Evolutionary conservation across 257 asterid species (phyloP).

Genomic region (Coffea eugenioides): DNA sequence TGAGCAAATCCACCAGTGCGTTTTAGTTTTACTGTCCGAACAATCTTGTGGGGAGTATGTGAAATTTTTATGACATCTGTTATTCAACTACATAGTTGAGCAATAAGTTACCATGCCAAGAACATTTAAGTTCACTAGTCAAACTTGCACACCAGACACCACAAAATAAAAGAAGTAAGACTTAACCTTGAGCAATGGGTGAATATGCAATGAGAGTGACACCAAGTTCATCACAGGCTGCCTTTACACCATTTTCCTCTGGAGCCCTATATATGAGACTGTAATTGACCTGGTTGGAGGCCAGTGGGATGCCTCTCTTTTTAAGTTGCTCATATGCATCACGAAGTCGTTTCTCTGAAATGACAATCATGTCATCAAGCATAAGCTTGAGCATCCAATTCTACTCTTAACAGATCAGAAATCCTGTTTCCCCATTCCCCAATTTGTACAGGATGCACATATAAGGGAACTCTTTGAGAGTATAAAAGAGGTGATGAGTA

Average conservation of each 20-base stretch:
- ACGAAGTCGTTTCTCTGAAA: conserved; percentile 82
- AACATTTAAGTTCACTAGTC: neutral
- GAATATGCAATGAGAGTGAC: conserved; percentile 80
- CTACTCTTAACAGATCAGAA: neutral
- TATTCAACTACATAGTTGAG: neutral
- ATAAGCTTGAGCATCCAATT: neutral
- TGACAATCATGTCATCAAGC: neutral
- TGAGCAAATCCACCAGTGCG: too few species aligned
- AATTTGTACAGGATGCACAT: neutral
- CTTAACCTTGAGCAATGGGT: conserved; percentile 92
- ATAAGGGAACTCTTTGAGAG: neutral
- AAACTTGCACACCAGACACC: too few species aligned
- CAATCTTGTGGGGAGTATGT: too few species aligned
- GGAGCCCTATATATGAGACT: conserved; percentile 83
- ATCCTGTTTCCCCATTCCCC: neutral
- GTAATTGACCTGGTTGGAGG: conserved; percentile 95
- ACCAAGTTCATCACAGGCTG: conserved; percentile 90
- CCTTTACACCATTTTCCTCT: conserved; percentile 88
- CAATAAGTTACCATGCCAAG: neutral
- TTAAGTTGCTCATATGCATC: conserved; percentile 67
- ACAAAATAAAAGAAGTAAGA: neutral
- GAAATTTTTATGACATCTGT: too few species aligned
- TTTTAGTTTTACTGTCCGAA: neutral
- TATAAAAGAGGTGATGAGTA: neutral
- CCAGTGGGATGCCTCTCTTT: conserved; percentile 85